Base-by-base conservation (phyloP, 2,329 filamentous ascomycete species). In the Aspergillus sp. region DNA sequence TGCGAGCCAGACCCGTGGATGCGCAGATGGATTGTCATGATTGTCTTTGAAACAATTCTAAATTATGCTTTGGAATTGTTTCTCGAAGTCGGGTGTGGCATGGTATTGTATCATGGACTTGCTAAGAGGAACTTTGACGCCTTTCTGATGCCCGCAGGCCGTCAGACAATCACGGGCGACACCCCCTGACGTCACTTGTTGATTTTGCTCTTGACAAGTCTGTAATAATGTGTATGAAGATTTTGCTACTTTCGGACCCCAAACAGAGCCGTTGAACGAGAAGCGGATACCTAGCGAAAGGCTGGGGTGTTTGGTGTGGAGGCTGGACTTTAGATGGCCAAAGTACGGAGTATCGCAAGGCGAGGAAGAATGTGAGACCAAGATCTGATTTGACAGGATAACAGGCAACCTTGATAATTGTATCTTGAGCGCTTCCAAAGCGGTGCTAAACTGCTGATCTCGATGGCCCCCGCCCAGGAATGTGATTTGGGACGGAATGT, bases 401-500 rank as follows among this genome's bases (percentile, higher is more conserved):
- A 30, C 28, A 51, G 49, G 49, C 25, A 51, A 17, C 49, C 49
- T 51, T 15, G 34, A 41, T 41, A 41, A 15, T 15, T 15, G 34
- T 41, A 15, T 41, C 34, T 13, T 15, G 34, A 41, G 31, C 8
- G 4, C 13, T 15, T 38, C 13, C 3, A 41, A 15, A 41, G 34
- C 34, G 13, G 34, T 15, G 34, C 34, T 41, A 11, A 41, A 41
- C 9, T 17, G 52, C 23, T 54, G 52, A 54, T 28, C 51, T 17
- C 19, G 41, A 25, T 22, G 19, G 15, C 25, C 51, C 17, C 34
- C 17, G 22, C 25, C 17, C 41, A 46, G 25, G 34, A 54, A 38
- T 50, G 30, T 60, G 51, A 48, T 54, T 59, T 46, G 53, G 34
- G 47, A 46, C n/a, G 49, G 51, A 54, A 61, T 45, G 54, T 51